Evolutionary conservation across 1,139 yeast species (phyloP), one percentile per base, ranked within the genome.

Genomic region (Geotrichum europaeum): DNA sequence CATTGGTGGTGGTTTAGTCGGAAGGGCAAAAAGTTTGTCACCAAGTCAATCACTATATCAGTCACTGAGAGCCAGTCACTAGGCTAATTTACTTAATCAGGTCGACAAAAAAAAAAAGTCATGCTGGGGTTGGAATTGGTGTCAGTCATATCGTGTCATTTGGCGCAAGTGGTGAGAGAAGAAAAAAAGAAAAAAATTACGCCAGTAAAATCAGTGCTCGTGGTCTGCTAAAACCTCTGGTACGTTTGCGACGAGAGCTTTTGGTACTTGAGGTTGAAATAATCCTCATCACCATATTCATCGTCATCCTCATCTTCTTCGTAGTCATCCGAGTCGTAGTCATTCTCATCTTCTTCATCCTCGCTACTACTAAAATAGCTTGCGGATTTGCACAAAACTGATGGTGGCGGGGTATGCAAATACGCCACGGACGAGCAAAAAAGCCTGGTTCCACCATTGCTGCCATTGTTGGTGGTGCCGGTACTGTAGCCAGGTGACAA

Each of bases 361-460:
- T 53, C 56, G n/a, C 56, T 12, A 12, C 34, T 18, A 25, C n/a
- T 9, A 34, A 36, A n/a, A 15, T 28, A 18, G 55, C 34, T 18
- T 10, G 43, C 13, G 25, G 24, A 50, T 25, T 45, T 18, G n/a
- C 51, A 32, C 51, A 53, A 20, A 15, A 53, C 43, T 24, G 47
- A 28, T 12, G 57, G 57, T 30, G 57, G 57, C 18, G 57, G 57
- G 13, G 57, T 54, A 43, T 54, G 57, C 45, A 54, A 24, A 28
- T 54, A 54, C 32, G 57, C 57, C 32, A 18, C 30, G 2, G 52
- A 18, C 52, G 49, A 47, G 52, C 47, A 30, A 49, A 47, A 54
- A 32, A 49, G 20, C 47, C 45, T 36, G 18, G 2, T 36, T 1
- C 43, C 43, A 13, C 18, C 18, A n/a, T 36, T 5, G 15, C 18